Evolutionary conservation across 225 moss, liverwort and hornwort species (phyloP), one percentile per base, ranked within the genome.

Genomic region (Anthoceros angustus): DNA sequence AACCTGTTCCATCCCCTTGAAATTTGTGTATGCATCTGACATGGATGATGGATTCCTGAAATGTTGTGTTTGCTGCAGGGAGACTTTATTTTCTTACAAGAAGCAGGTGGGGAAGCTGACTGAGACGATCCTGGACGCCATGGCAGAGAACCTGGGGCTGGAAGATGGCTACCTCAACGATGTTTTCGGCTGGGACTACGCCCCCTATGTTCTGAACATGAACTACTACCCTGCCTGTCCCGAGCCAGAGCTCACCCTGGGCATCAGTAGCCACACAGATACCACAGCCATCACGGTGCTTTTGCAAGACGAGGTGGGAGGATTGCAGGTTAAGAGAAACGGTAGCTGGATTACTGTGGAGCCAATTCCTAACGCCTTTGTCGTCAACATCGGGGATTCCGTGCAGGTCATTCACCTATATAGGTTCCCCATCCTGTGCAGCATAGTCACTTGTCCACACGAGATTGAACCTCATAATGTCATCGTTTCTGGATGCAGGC

Each of bases 341-440:
- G 76, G 71, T 12, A 61, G 67, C 63, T 87, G 90, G 89, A 67
- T 74, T 16, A 68, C 40, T 45, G 78, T 90, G 41, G 67, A 79
- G 12, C 81, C 83, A 14, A 68, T 77, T 14, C 66, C 85, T 7
- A 70, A 77, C 43, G 87, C 80, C 0, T 73, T 83, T 38, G 78
- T 90, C 20, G 74, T 87, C 49, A 87, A 87, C 63, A 70, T 87
- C 0, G 87, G 85, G 16, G 85, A 90, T 66, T 79, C 79, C 48
- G 68, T 85, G 69, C 77, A 90, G 85, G 87, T 90, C 55, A 55
- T 55, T 18, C 18, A 18, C 55, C 5, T 16, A 10, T 6, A 5
- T 16, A 46, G 16, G 3, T 16, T 11, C 12, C 11, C 16, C 45
- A 46, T 46, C 12, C 43, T 43, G 45, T 11, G 16, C 45, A 46